Evolutionary conservation across 78 protist species (phyloP).

Genomic region (Dictyostelium capitatum): DNA sequence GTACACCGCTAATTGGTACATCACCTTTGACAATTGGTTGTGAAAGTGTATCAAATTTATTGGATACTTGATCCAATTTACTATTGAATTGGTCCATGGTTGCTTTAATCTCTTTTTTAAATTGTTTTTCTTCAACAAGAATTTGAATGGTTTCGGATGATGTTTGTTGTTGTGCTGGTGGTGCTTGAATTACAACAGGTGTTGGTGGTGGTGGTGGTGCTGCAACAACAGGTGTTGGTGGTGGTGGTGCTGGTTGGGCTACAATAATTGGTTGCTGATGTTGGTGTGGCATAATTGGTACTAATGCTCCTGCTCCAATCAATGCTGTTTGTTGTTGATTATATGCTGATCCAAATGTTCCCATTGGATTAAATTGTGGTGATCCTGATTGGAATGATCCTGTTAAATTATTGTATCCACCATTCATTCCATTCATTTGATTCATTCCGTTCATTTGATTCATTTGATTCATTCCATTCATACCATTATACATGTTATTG

Average conservation of each 20-base stretch:
- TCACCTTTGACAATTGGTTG: slow-evolving; percentile 76
- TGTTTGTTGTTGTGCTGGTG: slow-evolving; percentile 22
- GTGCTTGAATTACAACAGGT: slow-evolving; percentile 25
- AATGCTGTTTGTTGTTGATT: slow-evolving; percentile 7
- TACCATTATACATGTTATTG: slow-evolving; percentile 1
- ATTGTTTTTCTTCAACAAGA: slow-evolving; percentile 65
- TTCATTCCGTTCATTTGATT: slow-evolving; percentile 5
- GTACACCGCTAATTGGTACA: slow-evolving; percentile 63
- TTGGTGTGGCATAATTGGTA: slow-evolving; percentile 48
- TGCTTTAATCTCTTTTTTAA: slow-evolving; percentile 36
- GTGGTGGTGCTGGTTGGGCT: slow-evolving; percentile 21
- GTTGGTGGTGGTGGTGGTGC: slow-evolving; percentile 61
- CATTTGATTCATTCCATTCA: slow-evolving; percentile 13
- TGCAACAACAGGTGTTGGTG: slow-evolving; percentile 44
- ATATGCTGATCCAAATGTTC: slow-evolving; percentile 49
- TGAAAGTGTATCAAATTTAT: slow-evolving; percentile 39
- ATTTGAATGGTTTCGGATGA: slow-evolving; percentile 72
- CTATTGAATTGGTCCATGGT: background rate
- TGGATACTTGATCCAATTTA: slow-evolving; percentile 45
- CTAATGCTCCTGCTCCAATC: slow-evolving; percentile 45
- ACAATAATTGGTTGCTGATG: slow-evolving; percentile 28
- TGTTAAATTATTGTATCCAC: background rate
- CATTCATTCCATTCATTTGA: background rate
- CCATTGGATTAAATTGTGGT: background rate
- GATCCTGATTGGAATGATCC: background rate